phyloP scores from a whole-genome alignment of 2,329 filamentous ascomycete genomes.

The Lachnellula suecica region DNA sequence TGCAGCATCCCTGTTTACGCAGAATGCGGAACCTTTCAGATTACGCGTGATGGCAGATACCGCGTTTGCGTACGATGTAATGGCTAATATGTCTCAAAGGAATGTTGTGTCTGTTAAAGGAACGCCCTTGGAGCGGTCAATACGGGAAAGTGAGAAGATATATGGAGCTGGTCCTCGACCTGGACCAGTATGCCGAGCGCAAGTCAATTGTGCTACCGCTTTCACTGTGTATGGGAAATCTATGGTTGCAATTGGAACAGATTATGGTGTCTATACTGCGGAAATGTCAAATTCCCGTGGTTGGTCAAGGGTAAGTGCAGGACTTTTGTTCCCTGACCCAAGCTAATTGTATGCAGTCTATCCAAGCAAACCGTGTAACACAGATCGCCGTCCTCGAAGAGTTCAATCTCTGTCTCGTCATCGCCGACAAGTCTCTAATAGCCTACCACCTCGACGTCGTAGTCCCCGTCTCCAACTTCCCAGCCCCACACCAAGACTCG shows the following conservation, averaged over 20 bases:
- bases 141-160: constrained; percentile 80
- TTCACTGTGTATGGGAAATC: constrained; percentile 82
- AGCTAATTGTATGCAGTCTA: constrained; percentile 54
- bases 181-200: constrained; percentile 75
- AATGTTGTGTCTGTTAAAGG: constrained; percentile 76
- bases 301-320: constrained; percentile 80
- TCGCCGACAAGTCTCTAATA: constrained; percentile 87
- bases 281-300: constrained; percentile 86
- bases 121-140: constrained; percentile 87
- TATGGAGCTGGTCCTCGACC: constrained; percentile 72
- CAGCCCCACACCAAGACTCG: constrained; percentile 66
- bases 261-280: constrained; percentile 89
- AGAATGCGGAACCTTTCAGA: constrained; percentile 95
- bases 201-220: constrained; percentile 89
- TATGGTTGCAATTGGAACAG: constrained; percentile 92
- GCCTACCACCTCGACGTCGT: constrained; percentile 92
- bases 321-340: neutral
- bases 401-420: constrained; percentile 87
- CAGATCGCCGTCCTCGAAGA: constrained; percentile 95
- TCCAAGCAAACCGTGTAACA: constrained; percentile 72
- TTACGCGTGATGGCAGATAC: constrained; percentile 89
- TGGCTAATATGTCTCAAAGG: constrained; percentile 58
- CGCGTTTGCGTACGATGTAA: constrained; percentile 77
- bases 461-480: constrained; percentile 60
- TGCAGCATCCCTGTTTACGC: constrained; percentile 81